Conservation (phyloP, 192 early-diverging fungal genomes). For the Coemansia sp. region DNA sequence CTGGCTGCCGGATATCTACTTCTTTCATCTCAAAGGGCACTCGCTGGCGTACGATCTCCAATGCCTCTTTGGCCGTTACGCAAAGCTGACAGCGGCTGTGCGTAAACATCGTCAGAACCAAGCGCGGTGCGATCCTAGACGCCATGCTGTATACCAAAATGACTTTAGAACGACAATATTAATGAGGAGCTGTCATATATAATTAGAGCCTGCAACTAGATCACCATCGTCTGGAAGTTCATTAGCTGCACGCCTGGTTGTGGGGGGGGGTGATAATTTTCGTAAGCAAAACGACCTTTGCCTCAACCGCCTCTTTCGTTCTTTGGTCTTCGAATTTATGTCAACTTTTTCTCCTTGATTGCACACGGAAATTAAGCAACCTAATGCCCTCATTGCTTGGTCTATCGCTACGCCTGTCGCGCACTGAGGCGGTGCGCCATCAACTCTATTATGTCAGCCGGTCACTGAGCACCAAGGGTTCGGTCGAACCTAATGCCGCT, state of each 20-base stretch:
- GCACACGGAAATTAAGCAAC: not conserved
- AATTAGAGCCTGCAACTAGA: not conserved
- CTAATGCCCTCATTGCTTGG: constrained; percentile 4
- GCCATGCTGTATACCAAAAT: not conserved
- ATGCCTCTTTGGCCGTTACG: constrained; percentile 46
- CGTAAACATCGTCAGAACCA: constrained; percentile 51
- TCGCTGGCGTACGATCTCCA: constrained; percentile 33
- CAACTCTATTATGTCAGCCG: not conserved
- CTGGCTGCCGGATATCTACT: constrained; percentile 44
- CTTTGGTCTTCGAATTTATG: not conserved
- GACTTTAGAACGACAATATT: not conserved
- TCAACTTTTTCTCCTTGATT: not conserved
- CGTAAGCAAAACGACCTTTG: not conserved
- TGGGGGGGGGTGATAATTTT: not conserved
- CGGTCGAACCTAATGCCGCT: not conserved
- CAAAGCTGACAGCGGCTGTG: constrained; percentile 51
- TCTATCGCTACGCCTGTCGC: not conserved
- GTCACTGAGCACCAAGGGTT: constrained; percentile 1
- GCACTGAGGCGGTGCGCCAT: not conserved
- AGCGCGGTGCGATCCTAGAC: constrained; percentile 15
- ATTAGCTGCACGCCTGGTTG: not conserved
- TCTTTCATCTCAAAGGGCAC: constrained; percentile 45
- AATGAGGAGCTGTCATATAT: not conserved
- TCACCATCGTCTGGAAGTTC: not conserved
- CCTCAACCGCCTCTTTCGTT: not conserved